phyloP scores from a whole-genome alignment of 257 asterid species.

The Galeopsis tetrahit region DNA sequence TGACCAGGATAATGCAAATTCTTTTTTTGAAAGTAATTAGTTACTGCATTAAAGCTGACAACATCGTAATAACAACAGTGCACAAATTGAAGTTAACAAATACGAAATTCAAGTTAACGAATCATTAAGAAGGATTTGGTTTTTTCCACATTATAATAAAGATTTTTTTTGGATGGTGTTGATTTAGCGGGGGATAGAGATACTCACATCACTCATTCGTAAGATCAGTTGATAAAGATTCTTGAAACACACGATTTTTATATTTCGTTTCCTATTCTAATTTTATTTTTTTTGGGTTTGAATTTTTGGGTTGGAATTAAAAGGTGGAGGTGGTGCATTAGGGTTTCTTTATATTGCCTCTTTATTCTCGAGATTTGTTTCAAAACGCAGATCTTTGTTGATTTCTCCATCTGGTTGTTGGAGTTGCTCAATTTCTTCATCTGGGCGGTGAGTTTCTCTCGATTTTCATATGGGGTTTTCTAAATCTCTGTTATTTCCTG shows the following conservation, averaged over 20 bases:
- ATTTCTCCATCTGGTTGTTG: conserved; percentile 49
- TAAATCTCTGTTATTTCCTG: conserved; percentile 28
- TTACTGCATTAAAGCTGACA: conserved; percentile 43
- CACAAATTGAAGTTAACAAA: conserved; percentile 33
- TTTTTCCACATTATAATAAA: conserved; percentile 37
- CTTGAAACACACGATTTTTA: conserved; percentile 54
- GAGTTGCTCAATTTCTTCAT: conserved; percentile 38
- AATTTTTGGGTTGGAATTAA: conserved; percentile 46
- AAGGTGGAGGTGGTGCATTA: conserved; percentile 42
- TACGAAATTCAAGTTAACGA: conserved; percentile 34
- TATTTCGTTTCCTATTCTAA: conserved; percentile 39
- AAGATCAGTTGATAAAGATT: conserved; percentile 55
- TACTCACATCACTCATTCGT: conserved; percentile 35
- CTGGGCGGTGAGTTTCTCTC: conserved; percentile 41
- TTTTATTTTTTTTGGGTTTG: conserved; percentile 37
- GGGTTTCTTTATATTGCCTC: conserved; percentile 48
- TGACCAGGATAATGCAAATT: conserved; percentile 25
- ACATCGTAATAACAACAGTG: conserved; percentile 37
- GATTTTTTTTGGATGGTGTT: conserved; percentile 43
- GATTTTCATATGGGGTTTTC: conserved; percentile 35
- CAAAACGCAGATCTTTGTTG: conserved; percentile 50
- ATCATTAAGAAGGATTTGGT: conserved; percentile 32
- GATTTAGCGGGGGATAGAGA: conserved; percentile 52
- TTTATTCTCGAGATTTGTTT: conserved; percentile 28
- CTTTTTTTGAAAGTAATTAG: conserved; percentile 19